Conservation (phyloP, 352 stramenopile genomes). For the Pythium dissimile region DNA sequence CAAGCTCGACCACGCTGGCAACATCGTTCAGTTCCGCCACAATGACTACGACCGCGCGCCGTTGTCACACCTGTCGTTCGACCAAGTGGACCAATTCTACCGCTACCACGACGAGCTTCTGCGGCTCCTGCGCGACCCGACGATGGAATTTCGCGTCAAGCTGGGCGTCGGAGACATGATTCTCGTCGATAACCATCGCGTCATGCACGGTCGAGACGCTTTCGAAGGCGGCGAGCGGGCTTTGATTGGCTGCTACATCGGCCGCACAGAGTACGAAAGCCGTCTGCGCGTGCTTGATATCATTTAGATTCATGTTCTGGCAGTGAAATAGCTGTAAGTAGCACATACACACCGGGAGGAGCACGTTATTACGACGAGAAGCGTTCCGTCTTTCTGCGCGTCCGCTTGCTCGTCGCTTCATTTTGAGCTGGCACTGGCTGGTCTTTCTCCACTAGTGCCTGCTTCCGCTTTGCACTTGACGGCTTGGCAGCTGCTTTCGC, state of each 20-base stretch:
- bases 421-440: background rate
- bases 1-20: slow-evolving; percentile 58
- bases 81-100: slow-evolving; percentile 74
- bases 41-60: slow-evolving; percentile 87
- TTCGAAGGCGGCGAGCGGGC: slow-evolving; percentile 75
- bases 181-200: slow-evolving; percentile 85
- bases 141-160: slow-evolving; percentile 59
- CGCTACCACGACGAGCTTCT: slow-evolving; percentile 65
- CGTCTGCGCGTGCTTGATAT: slow-evolving; percentile 77
- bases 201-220: slow-evolving; percentile 78
- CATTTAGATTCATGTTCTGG: slow-evolving; percentile 58
- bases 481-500: slow-evolving; percentile 6
- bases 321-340: too few species aligned
- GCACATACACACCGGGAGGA: too few species aligned
- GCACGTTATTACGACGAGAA: background rate
- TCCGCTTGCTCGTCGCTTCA: background rate
- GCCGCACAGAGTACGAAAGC: slow-evolving; percentile 81
- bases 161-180: slow-evolving; percentile 82
- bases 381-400: slow-evolving; percentile 3
- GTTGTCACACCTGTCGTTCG: slow-evolving; percentile 74
- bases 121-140: slow-evolving; percentile 51
- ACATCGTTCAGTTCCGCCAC: slow-evolving; percentile 82
- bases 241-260: slow-evolving; percentile 88
- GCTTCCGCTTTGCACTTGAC: slow-evolving; percentile 13
- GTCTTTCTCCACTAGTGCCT: background rate